phyloP scores from a whole-genome alignment of 768 basidiomycete species.

The Boletus rufocinnamomeus region DNA sequence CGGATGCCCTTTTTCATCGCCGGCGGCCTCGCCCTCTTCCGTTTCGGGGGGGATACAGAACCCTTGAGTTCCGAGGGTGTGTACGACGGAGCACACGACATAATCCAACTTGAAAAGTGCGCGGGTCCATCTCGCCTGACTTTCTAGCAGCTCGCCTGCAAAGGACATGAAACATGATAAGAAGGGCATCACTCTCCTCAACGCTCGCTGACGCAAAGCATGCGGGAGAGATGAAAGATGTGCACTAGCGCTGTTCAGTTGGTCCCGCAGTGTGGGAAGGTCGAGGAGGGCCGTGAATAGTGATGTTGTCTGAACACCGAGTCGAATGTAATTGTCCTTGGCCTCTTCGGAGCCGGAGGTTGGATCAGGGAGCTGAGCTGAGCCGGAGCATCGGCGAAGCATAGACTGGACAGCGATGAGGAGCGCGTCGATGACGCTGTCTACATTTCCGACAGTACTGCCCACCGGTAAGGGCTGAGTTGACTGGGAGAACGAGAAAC shows the following conservation, averaged over 20 bases:
- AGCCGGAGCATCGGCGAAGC: slow-evolving; percentile 42
- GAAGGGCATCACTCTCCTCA: slow-evolving; percentile 72
- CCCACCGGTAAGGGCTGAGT: background rate
- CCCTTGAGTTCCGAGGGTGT: slow-evolving; percentile 77
- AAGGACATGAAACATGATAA: slow-evolving; percentile 61
- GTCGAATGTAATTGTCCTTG: slow-evolving; percentile 53
- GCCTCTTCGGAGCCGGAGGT: slow-evolving; percentile 32
- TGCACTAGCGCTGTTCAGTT: slow-evolving; percentile 42
- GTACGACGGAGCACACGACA: slow-evolving; percentile 72
- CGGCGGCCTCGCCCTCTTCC: slow-evolving; percentile 50
- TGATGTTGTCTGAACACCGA: slow-evolving; percentile 46
- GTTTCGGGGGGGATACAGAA: slow-evolving; percentile 92
- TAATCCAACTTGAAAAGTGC: slow-evolving; percentile 83
- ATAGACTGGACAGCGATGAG: slow-evolving; percentile 68
- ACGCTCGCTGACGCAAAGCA: slow-evolving; percentile 33
- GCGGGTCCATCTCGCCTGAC: slow-evolving; percentile 66
- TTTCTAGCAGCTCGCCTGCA: slow-evolving; percentile 55
- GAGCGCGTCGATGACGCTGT: slow-evolving; percentile 58
- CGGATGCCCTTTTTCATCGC: slow-evolving; percentile 41
- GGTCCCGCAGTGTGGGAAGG: slow-evolving; percentile 43
- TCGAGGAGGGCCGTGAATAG: slow-evolving; percentile 52
- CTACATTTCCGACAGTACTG: slow-evolving; percentile 23
- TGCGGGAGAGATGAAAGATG: slow-evolving; percentile 40
- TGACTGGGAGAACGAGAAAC: slow-evolving; percentile 18
- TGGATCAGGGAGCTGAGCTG: background rate